Conservation (phyloP, 352 stramenopile species). For the Pythium diclinum region DNA sequence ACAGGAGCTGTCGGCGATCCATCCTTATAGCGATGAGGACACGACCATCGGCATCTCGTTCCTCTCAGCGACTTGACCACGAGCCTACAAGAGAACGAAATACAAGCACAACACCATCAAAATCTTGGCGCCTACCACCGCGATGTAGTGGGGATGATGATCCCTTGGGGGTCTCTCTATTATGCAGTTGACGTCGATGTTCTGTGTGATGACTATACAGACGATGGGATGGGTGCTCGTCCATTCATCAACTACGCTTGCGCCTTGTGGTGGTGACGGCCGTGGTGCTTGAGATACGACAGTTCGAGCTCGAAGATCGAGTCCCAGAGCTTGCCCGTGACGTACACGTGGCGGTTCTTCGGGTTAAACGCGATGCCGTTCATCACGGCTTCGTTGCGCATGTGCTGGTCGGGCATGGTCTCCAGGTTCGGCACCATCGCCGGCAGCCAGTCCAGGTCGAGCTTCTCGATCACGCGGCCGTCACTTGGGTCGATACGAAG, state of each 20-base stretch:
- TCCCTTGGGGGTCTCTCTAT: neutral
- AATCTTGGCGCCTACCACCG: no score
- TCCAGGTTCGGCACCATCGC: conserved; percentile 42
- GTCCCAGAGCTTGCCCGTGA: conserved; percentile 85
- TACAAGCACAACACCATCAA: neutral
- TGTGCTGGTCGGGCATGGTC: conserved; percentile 26
- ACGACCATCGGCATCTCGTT: conserved; percentile 25
- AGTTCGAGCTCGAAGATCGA: conserved; percentile 81
- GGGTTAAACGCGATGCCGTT: conserved; percentile 87
- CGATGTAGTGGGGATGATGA: no score
- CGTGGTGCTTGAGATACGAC: conserved; percentile 37
- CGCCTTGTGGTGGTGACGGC: neutral
- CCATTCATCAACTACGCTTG: neutral
- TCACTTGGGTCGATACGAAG: conserved; percentile 72
- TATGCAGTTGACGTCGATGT: neutral
- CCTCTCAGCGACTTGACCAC: conserved; percentile 14
- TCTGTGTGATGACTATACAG: no score
- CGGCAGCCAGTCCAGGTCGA: conserved; percentile 67
- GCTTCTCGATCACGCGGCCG: conserved; percentile 61
- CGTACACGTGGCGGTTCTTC: conserved; percentile 51
- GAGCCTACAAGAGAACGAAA: neutral
- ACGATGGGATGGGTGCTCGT: neutral
- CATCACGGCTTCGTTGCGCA: conserved; percentile 73
- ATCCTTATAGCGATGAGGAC: conserved; percentile 20
- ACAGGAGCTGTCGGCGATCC: conserved; percentile 27